Percentiles rank a stretch among this genome's conserved stretches.
Evolutionary conservation across 2,329 filamentous ascomycete species (phyloP).

Genomic region (Esteya vermicola): DNA sequence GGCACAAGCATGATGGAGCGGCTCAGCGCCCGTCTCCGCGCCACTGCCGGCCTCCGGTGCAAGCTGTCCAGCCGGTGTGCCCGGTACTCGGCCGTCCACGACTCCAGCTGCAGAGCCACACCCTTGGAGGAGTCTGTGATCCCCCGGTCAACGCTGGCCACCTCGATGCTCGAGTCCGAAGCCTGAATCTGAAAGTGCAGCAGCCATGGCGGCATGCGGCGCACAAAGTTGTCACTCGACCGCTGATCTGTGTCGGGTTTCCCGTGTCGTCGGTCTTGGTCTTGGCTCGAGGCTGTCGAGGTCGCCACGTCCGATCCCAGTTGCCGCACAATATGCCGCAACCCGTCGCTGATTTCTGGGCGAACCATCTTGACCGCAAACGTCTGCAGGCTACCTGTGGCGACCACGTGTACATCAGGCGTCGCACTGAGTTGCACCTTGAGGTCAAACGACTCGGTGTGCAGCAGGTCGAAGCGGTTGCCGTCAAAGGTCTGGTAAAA

Average conservation of each 20-base stretch:
- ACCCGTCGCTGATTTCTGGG: conserved; percentile 80
- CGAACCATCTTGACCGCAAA: conserved; percentile 83
- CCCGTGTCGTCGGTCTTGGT: conserved; percentile 25
- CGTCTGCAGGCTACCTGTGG: conserved; percentile 67
- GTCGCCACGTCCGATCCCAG: conserved; percentile 60
- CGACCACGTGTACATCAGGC: conserved; percentile 71
- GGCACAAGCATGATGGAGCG: conserved; percentile 50
- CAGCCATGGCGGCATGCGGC: conserved; percentile 72
- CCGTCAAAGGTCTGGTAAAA: conserved; percentile 88
- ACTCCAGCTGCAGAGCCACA: conserved; percentile 73
- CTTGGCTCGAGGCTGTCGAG: too few species aligned
- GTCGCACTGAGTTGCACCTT: conserved; percentile 74
- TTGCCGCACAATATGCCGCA: conserved; percentile 82
- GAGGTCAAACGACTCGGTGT: conserved; percentile 77
- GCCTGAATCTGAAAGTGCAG: conserved; percentile 73
- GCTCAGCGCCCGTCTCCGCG: conserved; percentile 61
- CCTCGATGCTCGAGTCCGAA: conserved; percentile 76
- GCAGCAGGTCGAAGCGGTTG: conserved; percentile 70
- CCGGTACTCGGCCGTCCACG: conserved; percentile 78
- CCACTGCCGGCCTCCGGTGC: conserved; percentile 37
- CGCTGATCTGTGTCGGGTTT: conserved; percentile 35
- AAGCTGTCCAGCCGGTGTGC: conserved; percentile 59
- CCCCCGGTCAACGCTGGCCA: conserved; percentile 73
- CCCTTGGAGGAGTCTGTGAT: conserved; percentile 75
- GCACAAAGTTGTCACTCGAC: conserved; percentile 57